Evolutionary conservation across 305 asterid species (phyloP), one percentile per base, ranked within the genome.

Genomic region (Fraxinus greggii): DNA sequence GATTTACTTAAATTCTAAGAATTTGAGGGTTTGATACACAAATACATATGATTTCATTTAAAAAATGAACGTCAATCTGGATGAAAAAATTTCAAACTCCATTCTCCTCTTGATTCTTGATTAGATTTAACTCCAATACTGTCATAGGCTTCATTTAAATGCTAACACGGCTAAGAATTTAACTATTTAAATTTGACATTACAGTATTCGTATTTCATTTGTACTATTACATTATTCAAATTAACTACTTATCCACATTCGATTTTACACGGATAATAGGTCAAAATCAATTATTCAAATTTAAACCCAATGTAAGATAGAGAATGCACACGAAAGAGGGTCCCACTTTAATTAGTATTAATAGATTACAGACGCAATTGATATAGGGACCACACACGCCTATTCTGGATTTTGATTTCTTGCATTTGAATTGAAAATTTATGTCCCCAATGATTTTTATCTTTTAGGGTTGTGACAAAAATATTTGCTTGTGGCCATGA

Each of bases 311-410:
- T 59, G 17, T 7, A 33, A 33, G 77, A 38, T 24, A 73, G 23
- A 15, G 63, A 56, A 33, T 79, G 54, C 85, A 84, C 83, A 65
- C 65, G 35, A 65, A 67, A 7, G 23, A 19, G 74, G 80, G 79
- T 32, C 83, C 72, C 12, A 26, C 51, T 63, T 84, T 81, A 12
- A 45, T 42, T 81, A 29, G 79, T 81, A 78, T 73, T 33, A 65
- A 29, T 42, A 72, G 38, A 56, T 32, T 23, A 24, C 84, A 77
- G 42, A 84, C 9, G 78, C 67, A 72, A 59, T 80, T 72, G 56
- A 70, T 48, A 72, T 24, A 38, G 13, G 78, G 78, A 65, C 82
- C 85, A 78, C 74, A 23, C 32, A 61, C 73, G 79, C 35, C 72
- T 73, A 32, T 81, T 78, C 48, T 78, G 67, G 59, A 63, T 0